These are phyloP conservation scores for Boechera stricta DNA, from an alignment of 345 rosid species.

Conservation along the genomic window DNA sequence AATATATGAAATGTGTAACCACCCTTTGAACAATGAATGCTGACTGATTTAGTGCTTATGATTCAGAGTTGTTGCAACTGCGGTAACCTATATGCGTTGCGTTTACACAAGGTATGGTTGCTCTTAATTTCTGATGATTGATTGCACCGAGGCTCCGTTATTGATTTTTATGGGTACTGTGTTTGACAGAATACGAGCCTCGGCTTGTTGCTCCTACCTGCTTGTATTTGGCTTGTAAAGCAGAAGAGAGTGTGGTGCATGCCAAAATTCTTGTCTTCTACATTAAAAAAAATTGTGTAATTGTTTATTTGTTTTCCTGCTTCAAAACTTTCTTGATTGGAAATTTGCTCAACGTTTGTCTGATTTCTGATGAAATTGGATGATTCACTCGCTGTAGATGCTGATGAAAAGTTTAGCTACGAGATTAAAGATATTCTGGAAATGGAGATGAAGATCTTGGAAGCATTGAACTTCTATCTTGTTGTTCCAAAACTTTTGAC, in stretches of 20 bases:
- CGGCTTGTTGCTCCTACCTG: slow-evolving; percentile 93
- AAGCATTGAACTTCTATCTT: slow-evolving; percentile 89
- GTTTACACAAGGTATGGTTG: slow-evolving; percentile 76
- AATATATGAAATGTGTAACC: background rate
- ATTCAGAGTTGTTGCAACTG: slow-evolving; percentile 95
- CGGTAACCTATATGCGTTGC: slow-evolving; percentile 95
- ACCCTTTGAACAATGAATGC: slow-evolving; percentile 25
- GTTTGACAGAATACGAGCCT: slow-evolving; percentile 80
- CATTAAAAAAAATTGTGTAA: slow-evolving; percentile 68
- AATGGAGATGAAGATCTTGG: slow-evolving; percentile 98
- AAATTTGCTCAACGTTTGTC: background rate
- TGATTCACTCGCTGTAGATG: slow-evolving; percentile 52
- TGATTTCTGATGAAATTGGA: slow-evolving; percentile 39
- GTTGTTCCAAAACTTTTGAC: slow-evolving; percentile 51
- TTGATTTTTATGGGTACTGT: background rate
- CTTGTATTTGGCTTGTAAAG: slow-evolving; percentile 96
- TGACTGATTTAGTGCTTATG: slow-evolving; percentile 12
- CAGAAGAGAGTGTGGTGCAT: slow-evolving; percentile 65
- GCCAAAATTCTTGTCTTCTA: slow-evolving; percentile 78
- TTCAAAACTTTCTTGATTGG: slow-evolving; percentile 10
- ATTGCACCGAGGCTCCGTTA: background rate
- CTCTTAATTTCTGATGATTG: background rate
- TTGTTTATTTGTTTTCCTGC: slow-evolving; percentile 14
- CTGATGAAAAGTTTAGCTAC: slow-evolving; percentile 78
- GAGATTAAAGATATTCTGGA: slow-evolving; percentile 93